Percentiles rank a stretch among this genome's conserved stretches.
Evolutionary conservation across 352 stramenopile species (phyloP).

Genomic region (Phytophthora pisi): DNA sequence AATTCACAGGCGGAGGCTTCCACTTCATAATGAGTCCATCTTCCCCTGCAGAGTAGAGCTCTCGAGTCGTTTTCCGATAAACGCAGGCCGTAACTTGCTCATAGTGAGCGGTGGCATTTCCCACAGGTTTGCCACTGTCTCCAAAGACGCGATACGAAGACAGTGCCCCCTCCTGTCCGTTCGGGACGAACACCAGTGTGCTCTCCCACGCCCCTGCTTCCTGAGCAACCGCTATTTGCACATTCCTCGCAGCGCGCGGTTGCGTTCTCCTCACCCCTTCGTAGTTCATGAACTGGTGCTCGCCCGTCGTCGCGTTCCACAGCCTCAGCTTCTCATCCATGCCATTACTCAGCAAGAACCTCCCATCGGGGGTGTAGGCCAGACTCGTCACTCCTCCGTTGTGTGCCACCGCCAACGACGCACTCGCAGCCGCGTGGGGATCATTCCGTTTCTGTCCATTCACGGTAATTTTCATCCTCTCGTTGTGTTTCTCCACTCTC

Average conservation of each 20-base stretch:
- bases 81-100: slow-evolving; percentile 61
- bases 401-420: slow-evolving; percentile 60
- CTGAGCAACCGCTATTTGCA: slow-evolving; percentile 69
- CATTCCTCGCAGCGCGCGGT: slow-evolving; percentile 39
- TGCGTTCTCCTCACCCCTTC: slow-evolving; percentile 38
- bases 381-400: slow-evolving; percentile 59
- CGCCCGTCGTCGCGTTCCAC: slow-evolving; percentile 64
- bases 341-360: slow-evolving; percentile 67
- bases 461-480: slow-evolving; percentile 10
- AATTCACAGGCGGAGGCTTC: slow-evolving; percentile 41
- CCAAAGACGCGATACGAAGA: slow-evolving; percentile 59
- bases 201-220: slow-evolving; percentile 53
- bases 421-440: slow-evolving; percentile 56
- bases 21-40: slow-evolving; percentile 81
- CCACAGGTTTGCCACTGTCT: slow-evolving; percentile 41
- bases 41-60: slow-evolving; percentile 65
- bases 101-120: slow-evolving; percentile 60
- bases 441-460: slow-evolving; percentile 45
- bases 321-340: slow-evolving; percentile 66
- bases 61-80: slow-evolving; percentile 55
- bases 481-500: slow-evolving; percentile 27
- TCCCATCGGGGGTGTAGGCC: slow-evolving; percentile 65
- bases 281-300: slow-evolving; percentile 80
- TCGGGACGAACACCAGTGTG: slow-evolving; percentile 69
- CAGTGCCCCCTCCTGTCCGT: slow-evolving; percentile 56